phyloP scores from a whole-genome alignment of 495 filamentous ascomycete genomes.

The Aspergillus baeticus region DNA sequence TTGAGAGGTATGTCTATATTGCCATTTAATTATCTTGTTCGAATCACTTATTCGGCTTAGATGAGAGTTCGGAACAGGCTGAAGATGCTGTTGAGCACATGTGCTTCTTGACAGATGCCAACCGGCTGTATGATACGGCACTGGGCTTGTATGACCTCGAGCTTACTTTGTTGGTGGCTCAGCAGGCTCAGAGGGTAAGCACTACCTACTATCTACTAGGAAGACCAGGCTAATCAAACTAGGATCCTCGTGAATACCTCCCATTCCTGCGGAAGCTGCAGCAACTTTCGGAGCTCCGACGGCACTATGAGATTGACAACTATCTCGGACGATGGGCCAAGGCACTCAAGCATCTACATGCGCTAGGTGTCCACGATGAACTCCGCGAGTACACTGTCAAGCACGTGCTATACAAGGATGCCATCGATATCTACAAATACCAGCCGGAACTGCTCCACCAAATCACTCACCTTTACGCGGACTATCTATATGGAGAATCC shows the following conservation, averaged over 20 bases:
- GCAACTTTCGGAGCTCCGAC: conserved; percentile 62
- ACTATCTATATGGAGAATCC: conserved; percentile 69
- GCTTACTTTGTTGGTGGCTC: conserved; percentile 83
- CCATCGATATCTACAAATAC: conserved; percentile 83
- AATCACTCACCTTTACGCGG: conserved; percentile 74
- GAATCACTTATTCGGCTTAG: conserved; percentile 34
- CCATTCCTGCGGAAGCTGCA: conserved; percentile 89
- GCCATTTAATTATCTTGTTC: not conserved
- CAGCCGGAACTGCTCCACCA: conserved; percentile 57
- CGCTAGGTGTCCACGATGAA: conserved; percentile 68
- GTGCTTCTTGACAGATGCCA: conserved; percentile 92
- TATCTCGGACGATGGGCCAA: conserved; percentile 72
- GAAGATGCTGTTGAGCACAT: conserved; percentile 92
- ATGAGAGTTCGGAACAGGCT: conserved; percentile 62
- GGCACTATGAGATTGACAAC: conserved; percentile 84
- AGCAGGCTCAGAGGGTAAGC: conserved; percentile 82
- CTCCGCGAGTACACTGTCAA: conserved; percentile 70
- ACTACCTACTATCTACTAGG: not conserved
- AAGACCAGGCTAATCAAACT: too few species aligned
- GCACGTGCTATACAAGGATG: conserved; percentile 74
- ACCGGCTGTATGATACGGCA: conserved; percentile 87
- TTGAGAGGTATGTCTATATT: conserved; percentile 53
- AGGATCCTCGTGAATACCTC: conserved; percentile 91
- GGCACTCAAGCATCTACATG: conserved; percentile 73
- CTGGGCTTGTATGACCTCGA: conserved; percentile 90